Evolutionary conservation across 768 basidiomycete genomes (phyloP), one percentile per base, ranked within the genome.

Genomic region (Rhizopogon vesiculosus): DNA sequence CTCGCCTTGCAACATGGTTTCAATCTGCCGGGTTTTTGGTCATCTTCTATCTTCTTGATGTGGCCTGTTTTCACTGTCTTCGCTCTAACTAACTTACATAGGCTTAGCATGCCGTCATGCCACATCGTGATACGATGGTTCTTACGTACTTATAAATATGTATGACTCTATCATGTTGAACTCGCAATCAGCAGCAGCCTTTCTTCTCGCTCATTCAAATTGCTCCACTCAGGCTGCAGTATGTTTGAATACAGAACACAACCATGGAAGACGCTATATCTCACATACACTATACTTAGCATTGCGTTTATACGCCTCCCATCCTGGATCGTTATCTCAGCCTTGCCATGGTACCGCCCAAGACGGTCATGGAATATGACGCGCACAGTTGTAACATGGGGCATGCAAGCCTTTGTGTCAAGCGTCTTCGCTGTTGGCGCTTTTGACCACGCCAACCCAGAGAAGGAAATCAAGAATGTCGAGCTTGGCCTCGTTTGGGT

Each of bases 351-450:
- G n/a, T 59, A 60, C 54, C 54, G 63, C 8, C 59, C 64, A 31
- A 35, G 51, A 19, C n/a, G 8, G 22, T 72, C 77, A 19, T 82
- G 81, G 81, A 63, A 65, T 42, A 55, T 79, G 25, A 68, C 62
- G 33, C 73, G 77, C 16, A 63, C 69, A 4, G 29, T 82, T 8
- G 53, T 67, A 45, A 60, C 78, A 31, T 42, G 42, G 28, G 40
- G 40, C 42, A 7, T 25, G 18, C 38, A 52, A 19, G 51, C 39
- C 25, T 2, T 31, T 7, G 25, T 39, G 5, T 41, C 25, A 19
- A 22, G 39, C 8, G 6, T 43, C 16, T 53, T 41, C n/a, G 51
- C 45, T 6, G 29, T 41, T 15, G 45, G 54, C 9, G 12, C 16
- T 15, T 29, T 49, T 35, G 10, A 16, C 25, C 12, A 15, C 41